Base-by-base conservation (phyloP, 164 flowering plant species). In the Pachysandra terminalis region DNA sequence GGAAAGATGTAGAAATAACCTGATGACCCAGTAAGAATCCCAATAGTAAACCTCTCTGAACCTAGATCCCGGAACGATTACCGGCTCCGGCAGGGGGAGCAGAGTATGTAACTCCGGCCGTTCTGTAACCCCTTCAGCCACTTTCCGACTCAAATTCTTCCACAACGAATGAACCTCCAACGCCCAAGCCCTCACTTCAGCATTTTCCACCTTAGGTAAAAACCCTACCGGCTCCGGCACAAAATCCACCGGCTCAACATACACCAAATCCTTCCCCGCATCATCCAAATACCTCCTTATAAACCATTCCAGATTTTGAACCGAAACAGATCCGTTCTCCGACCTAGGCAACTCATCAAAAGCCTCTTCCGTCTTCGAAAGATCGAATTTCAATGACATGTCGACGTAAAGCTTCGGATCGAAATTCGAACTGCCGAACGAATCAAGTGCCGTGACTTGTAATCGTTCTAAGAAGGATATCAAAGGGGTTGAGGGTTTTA, bases 1-100 rank as follows among this genome's bases (percentile, higher is more conserved):
- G 8, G 21, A 22, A 45, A 10, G 32, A 65, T 48, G 19, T 19
- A 19, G 45, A 48, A 77, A 76, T 26, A 16, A 95, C 99, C 96
- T 86, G 40, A 92, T 90, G 0, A 90, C 85, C 97, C 97, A 92
- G 52, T 86, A 95, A 67, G 97, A 89, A 83, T 95, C 99, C 99
- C 99, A 95, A 59, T 95, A 95, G 72, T 95, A 89, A 67, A 92
- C 89, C 85, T 95, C 99, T 48, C 86, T 71, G 61, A 92, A 95
- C 68, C 99, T 61, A 0, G 97, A 90, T 12, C 99, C 99, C 0
- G 97, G 96, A 58, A 95, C 73, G 0, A 95, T 57, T 15, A 77
- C 80, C 12, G 82, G 80, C 23, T 67, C 75, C 17, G 91, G 86
- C 81, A 92, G 69, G 23, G 90, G 87, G 70, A 95, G 78, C 80